Conservation (phyloP, 768 basidiomycete species). For the Sutorius australiensis region DNA sequence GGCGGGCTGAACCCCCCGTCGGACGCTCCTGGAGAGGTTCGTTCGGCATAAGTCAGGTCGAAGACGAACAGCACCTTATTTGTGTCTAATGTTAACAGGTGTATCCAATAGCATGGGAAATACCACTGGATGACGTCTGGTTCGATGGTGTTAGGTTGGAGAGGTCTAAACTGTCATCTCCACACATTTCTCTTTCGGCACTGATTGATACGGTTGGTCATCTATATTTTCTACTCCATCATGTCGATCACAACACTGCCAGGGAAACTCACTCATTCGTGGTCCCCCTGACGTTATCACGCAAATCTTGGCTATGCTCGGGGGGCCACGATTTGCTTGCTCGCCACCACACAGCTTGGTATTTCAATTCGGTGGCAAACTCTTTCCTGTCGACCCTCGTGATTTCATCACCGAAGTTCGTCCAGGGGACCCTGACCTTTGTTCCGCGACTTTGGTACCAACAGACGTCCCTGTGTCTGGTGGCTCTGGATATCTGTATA, state of each 20-base stretch:
- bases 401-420: conserved; percentile 55
- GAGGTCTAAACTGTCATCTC: conserved; percentile 46
- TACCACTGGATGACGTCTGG: conserved; percentile 66
- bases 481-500: conserved; percentile 55
- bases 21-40: conserved; percentile 59
- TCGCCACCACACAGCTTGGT: conserved; percentile 55
- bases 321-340: conserved; percentile 52
- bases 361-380: conserved; percentile 64
- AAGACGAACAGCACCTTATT: conserved; percentile 1
- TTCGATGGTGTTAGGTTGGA: conserved; percentile 63
- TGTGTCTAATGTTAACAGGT: conserved; percentile 29
- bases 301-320: conserved; percentile 42
- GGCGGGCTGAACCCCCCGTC: conserved; percentile 55
- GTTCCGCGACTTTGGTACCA: conserved; percentile 50
- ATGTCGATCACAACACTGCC: neutral
- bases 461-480: conserved; percentile 61
- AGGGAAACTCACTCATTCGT: conserved; percentile 78
- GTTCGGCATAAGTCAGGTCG: conserved; percentile 12
- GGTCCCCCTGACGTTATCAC: conserved; percentile 65
- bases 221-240: neutral
- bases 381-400: conserved; percentile 73
- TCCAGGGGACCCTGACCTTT: conserved; percentile 38
- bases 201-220: conserved; percentile 63
- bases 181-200: conserved; percentile 54
- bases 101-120: conserved; percentile 70